Evolutionary conservation across 805 yeast genomes (phyloP), one percentile per base, ranked within the genome.

Genomic region (Hanseniaspora meyeri): DNA sequence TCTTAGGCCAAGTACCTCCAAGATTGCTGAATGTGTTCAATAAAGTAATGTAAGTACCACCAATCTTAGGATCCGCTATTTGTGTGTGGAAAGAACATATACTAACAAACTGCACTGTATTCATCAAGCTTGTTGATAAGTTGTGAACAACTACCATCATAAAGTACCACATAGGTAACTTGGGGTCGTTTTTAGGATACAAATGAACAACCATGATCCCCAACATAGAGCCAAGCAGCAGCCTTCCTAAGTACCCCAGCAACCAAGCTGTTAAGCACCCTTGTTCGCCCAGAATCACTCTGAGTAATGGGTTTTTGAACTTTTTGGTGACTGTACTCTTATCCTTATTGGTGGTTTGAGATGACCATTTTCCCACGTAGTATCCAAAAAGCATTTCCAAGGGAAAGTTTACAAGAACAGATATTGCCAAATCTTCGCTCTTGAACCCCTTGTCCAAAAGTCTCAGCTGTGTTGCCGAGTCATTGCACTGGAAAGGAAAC

Each of bases 1-100:
- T 72, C 55, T 88, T 77, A 1, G 98, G 98, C 98, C 98, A 93
- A 46, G 95, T 93, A 11, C 98, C 98, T 27, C 98, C 98, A 58
- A 91, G 76, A 67, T 93, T 93, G 43, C 95, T 81, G 49, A 93
- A 74, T 0, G 98, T 93, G 69, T 93, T 93, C 58, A 93, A 74
- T 0, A 95, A 83, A 0, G 98, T 93, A 97, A 93, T 91, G 68
- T 93, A 93, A 0, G 98, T 93, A 1, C 98, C 98, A 17, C 98
- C 98, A 63, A 93, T 87, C 19, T 82, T 70, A 0, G 98, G 97
- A 66, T 93, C 98, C 1, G 98, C 96, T 55, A 93, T 86, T 62
- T 83, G 82, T 2, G 97, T 91, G 70, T 91, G 97, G 75, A 93
- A 93, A 0, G 97, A 95, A 65, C 89, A 85, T 45, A 93, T 81